These are phyloP conservation scores for Fusarium citri DNA, from an alignment of 2,329 filamentous ascomycete species.

Conservation along the genomic window DNA sequence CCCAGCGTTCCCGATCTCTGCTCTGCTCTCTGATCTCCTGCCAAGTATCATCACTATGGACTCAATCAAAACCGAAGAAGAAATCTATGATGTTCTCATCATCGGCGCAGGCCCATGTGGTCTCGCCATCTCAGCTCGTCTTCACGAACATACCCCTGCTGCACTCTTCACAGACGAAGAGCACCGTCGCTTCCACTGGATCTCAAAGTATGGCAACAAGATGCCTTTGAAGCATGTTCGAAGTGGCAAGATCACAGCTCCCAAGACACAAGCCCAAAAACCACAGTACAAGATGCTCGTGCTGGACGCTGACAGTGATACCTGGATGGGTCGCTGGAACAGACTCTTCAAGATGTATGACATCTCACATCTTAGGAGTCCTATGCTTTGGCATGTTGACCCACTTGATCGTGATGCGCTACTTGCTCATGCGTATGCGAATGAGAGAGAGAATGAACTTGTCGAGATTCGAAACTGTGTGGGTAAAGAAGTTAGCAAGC, in stretches of 20 bases:
- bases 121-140: slow-evolving; percentile 77
- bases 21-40: not conserved
- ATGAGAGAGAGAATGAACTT: slow-evolving; percentile 71
- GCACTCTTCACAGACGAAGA: slow-evolving; percentile 87
- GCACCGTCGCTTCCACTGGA: slow-evolving; percentile 84
- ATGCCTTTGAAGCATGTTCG: slow-evolving; percentile 66
- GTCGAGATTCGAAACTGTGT: slow-evolving; percentile 79
- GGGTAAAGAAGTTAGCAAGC: slow-evolving; percentile 83
- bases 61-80: slow-evolving; percentile 41
- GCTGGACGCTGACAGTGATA: slow-evolving; percentile 71
- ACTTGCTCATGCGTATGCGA: slow-evolving; percentile 73
- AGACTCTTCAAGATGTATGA: slow-evolving; percentile 74
- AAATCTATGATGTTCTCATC: slow-evolving; percentile 74
- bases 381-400: slow-evolving; percentile 87
- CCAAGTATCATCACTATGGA: slow-evolving; percentile 3
- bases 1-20: not conserved
- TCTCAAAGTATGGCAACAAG: slow-evolving; percentile 71
- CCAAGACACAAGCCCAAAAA: slow-evolving; percentile 4
- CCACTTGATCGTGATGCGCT: slow-evolving; percentile 80
- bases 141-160: slow-evolving; percentile 78
- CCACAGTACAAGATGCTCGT: slow-evolving; percentile 65
- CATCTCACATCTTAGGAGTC: slow-evolving; percentile 79
- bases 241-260: slow-evolving; percentile 47
- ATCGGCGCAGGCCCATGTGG: slow-evolving; percentile 81
- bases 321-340: slow-evolving; percentile 80